phyloP scores from a whole-genome alignment of 1,284 basidiomycete genomes.

The Rugosomyces carneus region DNA sequence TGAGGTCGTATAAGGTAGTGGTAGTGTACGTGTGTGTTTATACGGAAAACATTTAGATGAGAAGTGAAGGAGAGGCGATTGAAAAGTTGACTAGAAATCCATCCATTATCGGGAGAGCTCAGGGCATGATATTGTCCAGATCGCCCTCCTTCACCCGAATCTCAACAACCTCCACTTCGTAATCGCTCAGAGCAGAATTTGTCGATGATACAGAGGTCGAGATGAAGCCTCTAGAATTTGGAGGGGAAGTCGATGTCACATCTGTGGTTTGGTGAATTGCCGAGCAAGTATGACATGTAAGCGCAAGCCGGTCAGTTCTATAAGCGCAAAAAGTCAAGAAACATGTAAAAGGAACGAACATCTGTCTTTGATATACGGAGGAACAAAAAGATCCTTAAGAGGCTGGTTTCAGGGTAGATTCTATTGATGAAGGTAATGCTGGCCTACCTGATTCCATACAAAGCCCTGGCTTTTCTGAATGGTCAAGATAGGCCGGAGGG shows the following conservation, averaged over 20 bases:
- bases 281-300: slow-evolving; percentile 11
- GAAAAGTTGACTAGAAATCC: neutral
- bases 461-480: slow-evolving; percentile 83
- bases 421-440: slow-evolving; percentile 2
- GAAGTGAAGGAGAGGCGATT: neutral
- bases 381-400: slow-evolving; percentile 70
- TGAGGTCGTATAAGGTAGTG: neutral
- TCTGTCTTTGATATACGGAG: slow-evolving; percentile 81
- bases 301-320: slow-evolving; percentile 15
- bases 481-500: slow-evolving; percentile 72
- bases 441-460: slow-evolving; percentile 76
- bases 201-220: slow-evolving; percentile 64
- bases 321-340: slow-evolving; percentile 13
- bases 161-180: slow-evolving; percentile 78
- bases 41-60: slow-evolving; percentile 2
- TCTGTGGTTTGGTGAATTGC: slow-evolving; percentile 37
- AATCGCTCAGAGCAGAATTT: slow-evolving; percentile 60
- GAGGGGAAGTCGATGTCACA: slow-evolving; percentile 75
- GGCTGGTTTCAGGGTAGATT: slow-evolving; percentile 8
- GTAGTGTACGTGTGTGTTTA: neutral
- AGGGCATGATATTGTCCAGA: slow-evolving; percentile 69
- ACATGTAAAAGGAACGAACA: slow-evolving; percentile 45
- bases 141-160: slow-evolving; percentile 75
- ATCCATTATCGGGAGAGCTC: slow-evolving; percentile 18
- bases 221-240: slow-evolving; percentile 57